Evolutionary conservation across 108 stramenopile genomes (phyloP).

Genomic region (Mayamaea pseudoterrestris): DNA sequence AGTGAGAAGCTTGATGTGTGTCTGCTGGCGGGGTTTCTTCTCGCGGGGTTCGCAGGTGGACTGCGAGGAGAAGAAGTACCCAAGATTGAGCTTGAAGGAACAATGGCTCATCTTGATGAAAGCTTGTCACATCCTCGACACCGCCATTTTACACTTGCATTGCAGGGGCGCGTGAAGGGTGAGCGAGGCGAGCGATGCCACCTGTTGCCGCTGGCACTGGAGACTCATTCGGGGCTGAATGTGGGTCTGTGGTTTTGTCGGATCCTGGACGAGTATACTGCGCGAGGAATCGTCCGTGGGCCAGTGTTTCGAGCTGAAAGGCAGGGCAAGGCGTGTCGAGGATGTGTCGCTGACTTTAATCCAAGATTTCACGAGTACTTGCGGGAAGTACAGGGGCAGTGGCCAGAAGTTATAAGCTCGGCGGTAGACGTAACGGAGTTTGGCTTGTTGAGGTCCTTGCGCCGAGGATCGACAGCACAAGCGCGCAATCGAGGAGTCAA

Average conservation of each 20-base stretch:
- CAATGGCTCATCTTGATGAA: neutral
- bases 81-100: neutral
- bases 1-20: neutral
- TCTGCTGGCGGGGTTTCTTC: neutral
- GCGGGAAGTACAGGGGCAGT: neutral
- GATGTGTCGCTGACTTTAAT: no score
- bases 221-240: neutral
- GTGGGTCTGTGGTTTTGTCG: neutral
- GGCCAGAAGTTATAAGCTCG: neutral
- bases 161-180: slow-evolving; percentile 13
- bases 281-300: neutral
- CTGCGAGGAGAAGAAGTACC: slow-evolving; percentile 7
- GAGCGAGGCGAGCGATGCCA: slow-evolving; percentile 1
- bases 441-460: slow-evolving; percentile 5
- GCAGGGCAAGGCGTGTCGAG: no score
- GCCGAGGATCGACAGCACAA: slow-evolving; percentile 11
- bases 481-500: slow-evolving; percentile 6
- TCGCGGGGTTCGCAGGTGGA: neutral
- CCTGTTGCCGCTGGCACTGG: neutral
- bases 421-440: neutral
- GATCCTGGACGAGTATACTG: neutral
- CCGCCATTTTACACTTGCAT: neutral
- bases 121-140: neutral
- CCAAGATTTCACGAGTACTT: neutral
- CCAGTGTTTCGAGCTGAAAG: neutral